Evolutionary conservation across 2,329 filamentous ascomycete species (phyloP).

Genomic region (Fusarium sp.): DNA sequence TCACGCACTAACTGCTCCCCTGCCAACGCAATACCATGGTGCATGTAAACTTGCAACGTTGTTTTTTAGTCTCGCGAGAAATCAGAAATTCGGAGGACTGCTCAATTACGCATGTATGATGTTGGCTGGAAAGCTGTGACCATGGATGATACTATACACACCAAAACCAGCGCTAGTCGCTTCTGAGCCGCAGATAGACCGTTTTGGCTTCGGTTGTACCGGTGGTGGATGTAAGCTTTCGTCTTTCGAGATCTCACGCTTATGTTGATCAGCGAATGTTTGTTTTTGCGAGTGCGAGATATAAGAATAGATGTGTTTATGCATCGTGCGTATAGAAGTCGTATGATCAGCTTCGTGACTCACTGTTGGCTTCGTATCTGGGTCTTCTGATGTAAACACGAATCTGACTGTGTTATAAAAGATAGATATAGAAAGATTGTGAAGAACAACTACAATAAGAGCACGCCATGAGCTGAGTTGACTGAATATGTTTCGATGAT

Average conservation of each 20-base stretch:
- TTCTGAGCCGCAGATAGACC: neutral
- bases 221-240: neutral
- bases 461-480: too few relatives aligned
- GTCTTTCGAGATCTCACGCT: neutral
- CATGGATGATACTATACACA: neutral
- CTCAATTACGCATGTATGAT: neutral
- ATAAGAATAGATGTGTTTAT: neutral
- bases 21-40: neutral
- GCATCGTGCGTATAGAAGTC: neutral
- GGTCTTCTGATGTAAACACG: neutral
- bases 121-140: neutral
- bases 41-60: neutral
- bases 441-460: neutral
- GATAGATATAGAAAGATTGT: neutral
- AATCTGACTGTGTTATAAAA: neutral
- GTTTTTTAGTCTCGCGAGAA: neutral
- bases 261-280: neutral
- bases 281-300: neutral
- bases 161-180: slow-evolving; percentile 6
- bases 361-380: neutral
- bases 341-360: neutral
- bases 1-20: neutral
- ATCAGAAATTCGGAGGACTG: neutral
- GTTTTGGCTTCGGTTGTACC: slow-evolving; percentile 8
- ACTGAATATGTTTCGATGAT: too few relatives aligned